These are phyloP conservation scores for Schwanniomyces sp. DNA, from an alignment of 805 yeast species.

Conservation along the genomic window DNA sequence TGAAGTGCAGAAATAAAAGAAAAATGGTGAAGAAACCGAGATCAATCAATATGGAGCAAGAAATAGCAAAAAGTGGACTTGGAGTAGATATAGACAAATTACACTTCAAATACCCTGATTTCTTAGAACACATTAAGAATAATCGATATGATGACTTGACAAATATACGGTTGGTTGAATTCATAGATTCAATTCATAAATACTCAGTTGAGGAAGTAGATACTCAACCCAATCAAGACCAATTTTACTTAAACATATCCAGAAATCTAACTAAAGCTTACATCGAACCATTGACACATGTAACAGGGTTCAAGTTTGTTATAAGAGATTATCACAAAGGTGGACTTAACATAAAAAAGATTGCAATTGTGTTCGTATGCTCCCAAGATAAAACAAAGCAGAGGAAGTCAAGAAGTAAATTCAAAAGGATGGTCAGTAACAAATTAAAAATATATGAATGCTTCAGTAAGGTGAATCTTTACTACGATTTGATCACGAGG, in stretches of 20 bases:
- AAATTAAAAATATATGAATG: slow-evolving; percentile 5
- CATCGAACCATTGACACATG: slow-evolving; percentile 5
- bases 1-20: slow-evolving; percentile 5
- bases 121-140: not conserved
- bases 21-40: slow-evolving; percentile 1
- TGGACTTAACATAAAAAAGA: slow-evolving; percentile 5
- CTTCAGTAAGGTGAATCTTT: slow-evolving; percentile 3
- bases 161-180: slow-evolving; percentile 1
- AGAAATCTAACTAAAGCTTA: slow-evolving; percentile 1
- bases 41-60: not conserved
- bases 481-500: slow-evolving; percentile 4
- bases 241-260: slow-evolving; percentile 2
- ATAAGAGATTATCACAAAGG: slow-evolving; percentile 8
- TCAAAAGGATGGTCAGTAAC: slow-evolving; percentile 1
- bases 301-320: slow-evolving; percentile 6
- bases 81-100: not conserved
- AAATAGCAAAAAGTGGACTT: not conserved
- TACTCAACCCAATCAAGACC: not conserved
- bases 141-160: slow-evolving; percentile 1
- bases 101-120: slow-evolving; percentile 1
- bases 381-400: slow-evolving; percentile 6
- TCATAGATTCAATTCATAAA: not conserved
- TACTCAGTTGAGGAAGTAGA: slow-evolving; percentile 2
- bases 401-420: slow-evolving; percentile 7
- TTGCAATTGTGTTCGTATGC: slow-evolving; percentile 6